A percentile compares a stretch with the other conserved stretches of the same genome.
Evolutionary conservation across 2,329 filamentous ascomycete species (phyloP).

Genomic region (Penicillium sp.): DNA sequence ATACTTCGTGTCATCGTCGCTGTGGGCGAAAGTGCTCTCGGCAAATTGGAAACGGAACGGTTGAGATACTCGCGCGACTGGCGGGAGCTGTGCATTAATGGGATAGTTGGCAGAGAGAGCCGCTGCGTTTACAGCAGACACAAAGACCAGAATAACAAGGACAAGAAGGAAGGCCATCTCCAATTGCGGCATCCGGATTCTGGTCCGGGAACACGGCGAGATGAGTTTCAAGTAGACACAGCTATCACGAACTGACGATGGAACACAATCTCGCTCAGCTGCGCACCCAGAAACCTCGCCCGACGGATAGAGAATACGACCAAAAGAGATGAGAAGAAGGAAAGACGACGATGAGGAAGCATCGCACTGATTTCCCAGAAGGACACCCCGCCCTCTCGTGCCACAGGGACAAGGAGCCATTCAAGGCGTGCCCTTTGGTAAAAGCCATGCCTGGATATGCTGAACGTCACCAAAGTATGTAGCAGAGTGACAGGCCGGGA

Average conservation of each 20-base stretch:
- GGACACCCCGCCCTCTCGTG: constrained; percentile 28
- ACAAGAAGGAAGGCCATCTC: constrained; percentile 34
- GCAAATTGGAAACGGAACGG: constrained; percentile 51
- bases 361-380: constrained; percentile 26
- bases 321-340: constrained; percentile 17
- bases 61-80: constrained; percentile 70
- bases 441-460: constrained; percentile 46
- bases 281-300: constrained; percentile 3
- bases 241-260: constrained; percentile 19
- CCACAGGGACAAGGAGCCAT: constrained; percentile 39
- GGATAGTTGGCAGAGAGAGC: constrained; percentile 63
- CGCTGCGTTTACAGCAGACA: constrained; percentile 37
- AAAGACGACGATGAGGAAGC: constrained; percentile 22
- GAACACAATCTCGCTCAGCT: neutral
- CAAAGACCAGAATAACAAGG: constrained; percentile 30
- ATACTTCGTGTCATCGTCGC: constrained; percentile 63
- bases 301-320: constrained; percentile 11
- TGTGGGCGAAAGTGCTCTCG: constrained; percentile 70
- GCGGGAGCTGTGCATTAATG: constrained; percentile 82
- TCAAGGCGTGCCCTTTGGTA: constrained; percentile 37
- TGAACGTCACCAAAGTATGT: constrained; percentile 43
- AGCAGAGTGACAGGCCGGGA: constrained; percentile 33
- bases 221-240: constrained; percentile 16
- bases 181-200: constrained; percentile 20
- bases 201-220: constrained; percentile 18